Conservation (phyloP, 768 basidiomycete species). For the Suillus discolor region DNA sequence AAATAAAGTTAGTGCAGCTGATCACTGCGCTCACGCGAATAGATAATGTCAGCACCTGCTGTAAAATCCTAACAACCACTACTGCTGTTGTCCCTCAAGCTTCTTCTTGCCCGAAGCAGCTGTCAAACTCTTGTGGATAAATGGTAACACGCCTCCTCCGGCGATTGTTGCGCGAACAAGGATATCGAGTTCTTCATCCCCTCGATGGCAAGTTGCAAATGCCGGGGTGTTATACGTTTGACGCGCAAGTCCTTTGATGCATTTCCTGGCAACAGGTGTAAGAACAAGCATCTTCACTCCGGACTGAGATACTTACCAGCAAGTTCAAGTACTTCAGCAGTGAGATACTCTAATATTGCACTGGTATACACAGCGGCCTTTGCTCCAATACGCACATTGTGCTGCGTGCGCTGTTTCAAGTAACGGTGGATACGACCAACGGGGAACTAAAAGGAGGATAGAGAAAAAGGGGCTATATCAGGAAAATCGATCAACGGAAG, state of each 20-base stretch:
- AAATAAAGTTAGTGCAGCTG: slow-evolving; percentile 4
- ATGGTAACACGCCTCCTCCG: slow-evolving; percentile 84
- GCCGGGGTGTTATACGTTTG: slow-evolving; percentile 95
- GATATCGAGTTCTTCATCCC: slow-evolving; percentile 96
- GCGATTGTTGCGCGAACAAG: slow-evolving; percentile 95
- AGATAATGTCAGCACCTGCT: slow-evolving; percentile 5
- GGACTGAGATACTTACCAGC: slow-evolving; percentile 61
- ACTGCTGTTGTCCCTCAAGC: slow-evolving; percentile 34
- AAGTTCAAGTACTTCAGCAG: slow-evolving; percentile 94
- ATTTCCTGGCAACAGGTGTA: slow-evolving; percentile 59
- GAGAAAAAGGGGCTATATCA: slow-evolving; percentile 9
- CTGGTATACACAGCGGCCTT: slow-evolving; percentile 98
- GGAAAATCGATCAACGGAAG: not conserved
- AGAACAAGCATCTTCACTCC: not conserved
- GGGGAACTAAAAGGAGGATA: slow-evolving; percentile 64
- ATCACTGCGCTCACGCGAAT: not conserved
- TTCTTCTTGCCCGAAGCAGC: slow-evolving; percentile 50
- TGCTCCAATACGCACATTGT: slow-evolving; percentile 95
- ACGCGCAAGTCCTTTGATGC: slow-evolving; percentile 97
- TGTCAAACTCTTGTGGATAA: slow-evolving; percentile 86
- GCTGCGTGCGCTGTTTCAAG: slow-evolving; percentile 87
- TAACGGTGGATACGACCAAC: slow-evolving; percentile 98
- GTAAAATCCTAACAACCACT: slow-evolving; percentile 1
- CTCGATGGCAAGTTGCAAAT: slow-evolving; percentile 96
- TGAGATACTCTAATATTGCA: slow-evolving; percentile 94